These are phyloP conservation scores for Plasmodium gonderi DNA, from an alignment of 169 alveolate species.

Conservation along the genomic window DNA sequence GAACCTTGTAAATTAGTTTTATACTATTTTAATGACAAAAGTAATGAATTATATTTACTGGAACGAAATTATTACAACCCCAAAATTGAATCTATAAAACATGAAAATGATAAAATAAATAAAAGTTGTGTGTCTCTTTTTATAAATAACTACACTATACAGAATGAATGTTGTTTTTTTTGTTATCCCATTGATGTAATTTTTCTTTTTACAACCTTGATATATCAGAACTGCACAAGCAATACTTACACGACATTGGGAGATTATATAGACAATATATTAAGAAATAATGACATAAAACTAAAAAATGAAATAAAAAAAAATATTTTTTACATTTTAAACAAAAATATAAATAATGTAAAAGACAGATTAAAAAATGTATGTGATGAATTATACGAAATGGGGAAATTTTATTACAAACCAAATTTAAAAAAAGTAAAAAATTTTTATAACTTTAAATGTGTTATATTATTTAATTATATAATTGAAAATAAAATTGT, in stretches of 20 bases:
- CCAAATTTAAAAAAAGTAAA: slow-evolving; percentile 42
- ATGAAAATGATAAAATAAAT: slow-evolving; percentile 67
- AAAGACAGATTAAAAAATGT: slow-evolving; percentile 47
- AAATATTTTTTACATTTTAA: slow-evolving; percentile 37
- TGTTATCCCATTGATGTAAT: slow-evolving; percentile 70
- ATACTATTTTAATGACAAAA: slow-evolving; percentile 35
- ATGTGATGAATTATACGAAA: slow-evolving; percentile 52
- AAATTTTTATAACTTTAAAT: slow-evolving; percentile 62
- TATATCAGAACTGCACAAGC: slow-evolving; percentile 31
- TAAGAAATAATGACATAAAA: background rate
- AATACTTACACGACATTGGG: slow-evolving; percentile 50
- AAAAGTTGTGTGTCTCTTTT: slow-evolving; percentile 61
- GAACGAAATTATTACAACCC: slow-evolving; percentile 68
- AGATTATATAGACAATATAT: slow-evolving; percentile 30
- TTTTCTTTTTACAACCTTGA: slow-evolving; percentile 36
- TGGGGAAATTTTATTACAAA: slow-evolving; percentile 13
- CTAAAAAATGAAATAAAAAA: slow-evolving; percentile 12
- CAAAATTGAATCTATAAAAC: slow-evolving; percentile 23
- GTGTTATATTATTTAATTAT: slow-evolving; percentile 57
- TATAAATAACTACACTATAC: slow-evolving; percentile 57
- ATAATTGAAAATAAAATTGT: slow-evolving; percentile 48
- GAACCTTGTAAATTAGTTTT: slow-evolving; percentile 56
- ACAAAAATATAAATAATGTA: slow-evolving; percentile 32
- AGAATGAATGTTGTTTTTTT: slow-evolving; percentile 41
- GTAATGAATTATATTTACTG: slow-evolving; percentile 33